A percentile compares a stretch with the other conserved stretches of the same genome.
These are phyloP conservation scores for Psilocybe cyanescens DNA, from an alignment of 768 basidiomycete genomes.

Conservation along the genomic window DNA sequence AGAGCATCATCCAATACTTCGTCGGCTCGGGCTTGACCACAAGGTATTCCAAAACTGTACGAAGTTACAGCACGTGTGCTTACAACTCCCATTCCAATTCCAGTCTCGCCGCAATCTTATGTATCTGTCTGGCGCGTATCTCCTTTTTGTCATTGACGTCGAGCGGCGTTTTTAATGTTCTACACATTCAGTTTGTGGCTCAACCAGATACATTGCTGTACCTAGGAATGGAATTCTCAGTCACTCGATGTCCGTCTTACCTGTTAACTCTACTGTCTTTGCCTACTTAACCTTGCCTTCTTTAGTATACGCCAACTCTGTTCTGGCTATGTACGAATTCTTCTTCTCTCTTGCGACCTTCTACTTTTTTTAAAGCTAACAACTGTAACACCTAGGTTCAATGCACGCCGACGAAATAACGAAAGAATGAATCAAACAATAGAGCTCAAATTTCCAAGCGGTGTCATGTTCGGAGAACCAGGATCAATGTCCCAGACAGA, in stretches of 20 bases:
- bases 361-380: background rate
- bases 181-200: slow-evolving; percentile 29
- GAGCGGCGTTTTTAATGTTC: background rate
- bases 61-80: background rate
- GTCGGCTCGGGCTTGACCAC: slow-evolving; percentile 36
- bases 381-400: slow-evolving; percentile 19
- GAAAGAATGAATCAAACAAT: slow-evolving; percentile 25
- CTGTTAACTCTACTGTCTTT: background rate
- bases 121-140: slow-evolving; percentile 29
- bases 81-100: background rate
- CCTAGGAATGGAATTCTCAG: slow-evolving; percentile 33
- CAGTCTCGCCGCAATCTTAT: slow-evolving; percentile 33
- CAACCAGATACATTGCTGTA: slow-evolving; percentile 32
- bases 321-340: slow-evolving; percentile 22
- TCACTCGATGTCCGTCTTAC: slow-evolving; percentile 30
- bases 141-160: background rate
- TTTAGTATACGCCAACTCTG: slow-evolving; percentile 28
- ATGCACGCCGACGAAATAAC: slow-evolving; percentile 23
- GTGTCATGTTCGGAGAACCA: slow-evolving; percentile 20
- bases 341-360: background rate
- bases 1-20: slow-evolving; percentile 33
- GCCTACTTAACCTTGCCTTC: slow-evolving; percentile 10
- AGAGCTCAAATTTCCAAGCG: slow-evolving; percentile 23
- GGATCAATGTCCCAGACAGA: slow-evolving; percentile 15
- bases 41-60: slow-evolving; percentile 19